Conservation (phyloP, 2,329 filamentous ascomycete species). For the Claviceps sp. region DNA sequence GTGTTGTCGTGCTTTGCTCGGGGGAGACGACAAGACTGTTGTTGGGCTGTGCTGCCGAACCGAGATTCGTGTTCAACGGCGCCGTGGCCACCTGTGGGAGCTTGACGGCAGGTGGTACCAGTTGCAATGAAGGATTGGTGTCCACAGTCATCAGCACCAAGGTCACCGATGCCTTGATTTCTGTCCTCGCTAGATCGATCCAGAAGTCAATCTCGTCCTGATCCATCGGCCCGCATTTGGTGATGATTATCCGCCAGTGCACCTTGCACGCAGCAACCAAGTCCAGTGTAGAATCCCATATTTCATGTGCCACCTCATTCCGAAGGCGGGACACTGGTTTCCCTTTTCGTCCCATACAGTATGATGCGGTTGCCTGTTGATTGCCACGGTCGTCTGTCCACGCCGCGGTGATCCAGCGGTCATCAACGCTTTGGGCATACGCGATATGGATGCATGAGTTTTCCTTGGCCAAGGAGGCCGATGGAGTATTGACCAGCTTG, state of each 20-base stretch:
- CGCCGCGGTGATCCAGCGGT: slow-evolving; percentile 63
- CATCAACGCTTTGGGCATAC: slow-evolving; percentile 63
- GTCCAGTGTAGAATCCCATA: slow-evolving; percentile 67
- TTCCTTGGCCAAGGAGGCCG: slow-evolving; percentile 61
- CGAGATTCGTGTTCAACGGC: slow-evolving; percentile 47
- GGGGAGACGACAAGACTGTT: slow-evolving; percentile 41
- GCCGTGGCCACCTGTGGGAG: slow-evolving; percentile 29
- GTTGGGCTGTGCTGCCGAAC: slow-evolving; percentile 50
- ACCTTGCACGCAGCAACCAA: slow-evolving; percentile 57
- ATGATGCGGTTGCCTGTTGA: slow-evolving; percentile 59
- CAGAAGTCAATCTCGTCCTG: slow-evolving; percentile 49
- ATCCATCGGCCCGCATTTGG: slow-evolving; percentile 57
- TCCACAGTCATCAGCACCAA: slow-evolving; percentile 52
- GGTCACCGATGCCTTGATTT: slow-evolving; percentile 36
- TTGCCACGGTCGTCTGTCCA: slow-evolving; percentile 71
- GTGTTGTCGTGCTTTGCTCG: slow-evolving; percentile 41
- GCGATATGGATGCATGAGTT: slow-evolving; percentile 71
- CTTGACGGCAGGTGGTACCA: slow-evolving; percentile 42
- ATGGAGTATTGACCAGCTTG: slow-evolving; percentile 53
- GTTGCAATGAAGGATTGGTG: slow-evolving; percentile 48
- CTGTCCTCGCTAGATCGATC: slow-evolving; percentile 37
- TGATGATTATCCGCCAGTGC: slow-evolving; percentile 65
- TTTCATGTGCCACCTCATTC: slow-evolving; percentile 54
- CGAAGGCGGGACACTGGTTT: slow-evolving; percentile 38
- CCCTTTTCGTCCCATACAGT: slow-evolving; percentile 52